A percentile compares a stretch with the other conserved stretches of the same genome.
Conservation (phyloP, 2,329 filamentous ascomycete species). For the Trichoderma sp. region DNA sequence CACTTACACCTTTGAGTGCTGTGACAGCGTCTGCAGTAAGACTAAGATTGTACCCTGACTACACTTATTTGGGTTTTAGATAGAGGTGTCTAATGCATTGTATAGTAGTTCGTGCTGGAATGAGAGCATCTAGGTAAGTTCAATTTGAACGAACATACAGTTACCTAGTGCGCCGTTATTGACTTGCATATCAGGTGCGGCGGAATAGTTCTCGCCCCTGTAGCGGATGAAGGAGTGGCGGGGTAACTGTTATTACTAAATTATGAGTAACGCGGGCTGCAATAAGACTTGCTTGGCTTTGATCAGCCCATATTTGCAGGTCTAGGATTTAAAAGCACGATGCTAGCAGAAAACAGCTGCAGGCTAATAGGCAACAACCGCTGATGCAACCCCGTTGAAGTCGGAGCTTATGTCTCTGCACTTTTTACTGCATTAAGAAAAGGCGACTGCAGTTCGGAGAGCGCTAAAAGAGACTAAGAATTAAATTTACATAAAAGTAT, state of each 20-base stretch:
- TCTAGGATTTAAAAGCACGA: background rate
- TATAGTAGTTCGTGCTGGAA: background rate
- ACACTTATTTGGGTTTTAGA: background rate
- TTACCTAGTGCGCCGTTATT: background rate
- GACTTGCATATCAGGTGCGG: background rate
- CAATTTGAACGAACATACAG: background rate
- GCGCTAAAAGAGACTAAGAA: background rate
- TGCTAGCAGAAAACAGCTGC: background rate
- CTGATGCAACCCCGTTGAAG: background rate
- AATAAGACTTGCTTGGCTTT: background rate
- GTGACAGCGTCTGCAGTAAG: background rate
- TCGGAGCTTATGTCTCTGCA: background rate
- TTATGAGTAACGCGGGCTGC: background rate
- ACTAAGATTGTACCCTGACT: background rate
- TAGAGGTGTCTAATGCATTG: background rate
- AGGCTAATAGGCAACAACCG: background rate
- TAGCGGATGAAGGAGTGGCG: background rate
- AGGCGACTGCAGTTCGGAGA: background rate
- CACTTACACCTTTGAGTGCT: background rate
- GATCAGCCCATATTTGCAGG: background rate
- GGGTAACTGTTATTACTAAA: background rate
- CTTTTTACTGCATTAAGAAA: background rate
- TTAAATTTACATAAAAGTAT: background rate
- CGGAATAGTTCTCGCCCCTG: background rate
- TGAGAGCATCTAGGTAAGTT: background rate